A percentile compares a stretch with the other conserved stretches of the same genome.
phyloP scores from a whole-genome alignment of 2,329 filamentous ascomycete genomes.

The Acrodontium crateriforme region DNA sequence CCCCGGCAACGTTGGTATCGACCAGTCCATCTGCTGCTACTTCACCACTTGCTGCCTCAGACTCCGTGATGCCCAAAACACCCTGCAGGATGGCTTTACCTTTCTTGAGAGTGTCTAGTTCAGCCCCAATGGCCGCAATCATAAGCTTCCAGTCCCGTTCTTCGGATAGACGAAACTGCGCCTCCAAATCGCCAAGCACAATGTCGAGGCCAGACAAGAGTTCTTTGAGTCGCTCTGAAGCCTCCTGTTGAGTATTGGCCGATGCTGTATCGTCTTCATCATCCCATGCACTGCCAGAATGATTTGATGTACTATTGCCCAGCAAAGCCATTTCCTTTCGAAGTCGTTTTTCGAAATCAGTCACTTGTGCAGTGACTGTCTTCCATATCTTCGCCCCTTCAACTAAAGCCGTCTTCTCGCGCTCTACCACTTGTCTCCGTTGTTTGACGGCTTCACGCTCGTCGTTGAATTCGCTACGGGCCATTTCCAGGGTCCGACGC shows the following conservation, averaged over 20 bases:
- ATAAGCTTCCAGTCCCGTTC: slow-evolving; percentile 58
- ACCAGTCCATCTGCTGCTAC: too few species aligned
- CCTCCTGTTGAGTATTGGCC: slow-evolving; percentile 6
- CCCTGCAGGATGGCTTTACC: slow-evolving; percentile 43
- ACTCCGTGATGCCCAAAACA: slow-evolving; percentile 13
- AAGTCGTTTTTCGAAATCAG: slow-evolving; percentile 51
- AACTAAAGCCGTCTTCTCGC: slow-evolving; percentile 51
- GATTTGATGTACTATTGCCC: slow-evolving; percentile 8
- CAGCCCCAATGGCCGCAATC: slow-evolving; percentile 62
- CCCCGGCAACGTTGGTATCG: slow-evolving; percentile 3
- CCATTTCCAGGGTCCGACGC: slow-evolving; percentile 56
- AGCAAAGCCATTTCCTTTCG: slow-evolving; percentile 37
- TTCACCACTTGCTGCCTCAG: too few species aligned
- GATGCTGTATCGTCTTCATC: slow-evolving; percentile 5
- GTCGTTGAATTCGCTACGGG: slow-evolving; percentile 54
- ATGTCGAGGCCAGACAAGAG: slow-evolving; percentile 42
- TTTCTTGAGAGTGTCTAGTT: slow-evolving; percentile 52
- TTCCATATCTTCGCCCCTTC: slow-evolving; percentile 56
- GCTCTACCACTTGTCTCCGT: slow-evolving; percentile 42
- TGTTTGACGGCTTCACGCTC: slow-evolving; percentile 45
- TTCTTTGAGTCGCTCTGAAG: slow-evolving; percentile 14
- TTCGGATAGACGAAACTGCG: slow-evolving; percentile 42
- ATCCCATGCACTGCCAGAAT: slow-evolving; percentile 17
- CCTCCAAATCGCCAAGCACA: slow-evolving; percentile 43
- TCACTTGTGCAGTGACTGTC: slow-evolving; percentile 44